These are phyloP conservation scores for Kazachstania taianensis DNA, from an alignment of 805 yeast species.

Conservation along the genomic window DNA sequence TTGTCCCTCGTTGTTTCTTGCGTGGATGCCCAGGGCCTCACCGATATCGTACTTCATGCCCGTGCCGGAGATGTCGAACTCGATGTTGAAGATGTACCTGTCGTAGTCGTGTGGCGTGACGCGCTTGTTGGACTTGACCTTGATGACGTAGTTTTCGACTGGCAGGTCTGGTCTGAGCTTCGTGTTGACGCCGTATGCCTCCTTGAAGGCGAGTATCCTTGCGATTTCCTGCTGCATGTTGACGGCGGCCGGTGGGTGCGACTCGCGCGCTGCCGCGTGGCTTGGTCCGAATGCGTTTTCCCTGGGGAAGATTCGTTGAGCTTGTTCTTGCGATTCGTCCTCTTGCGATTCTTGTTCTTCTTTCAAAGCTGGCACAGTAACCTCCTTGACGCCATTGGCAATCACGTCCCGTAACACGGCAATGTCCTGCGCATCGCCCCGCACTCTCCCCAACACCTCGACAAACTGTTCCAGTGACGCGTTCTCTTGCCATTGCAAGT, in stretches of 20 bases:
- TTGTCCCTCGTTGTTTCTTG: constrained; percentile 58
- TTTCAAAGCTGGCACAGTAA: not conserved
- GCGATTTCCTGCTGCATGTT: constrained; percentile 44
- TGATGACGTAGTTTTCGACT: constrained; percentile 71
- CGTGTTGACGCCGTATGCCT: constrained; percentile 53
- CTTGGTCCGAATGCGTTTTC: constrained; percentile 61
- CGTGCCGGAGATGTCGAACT: constrained; percentile 83
- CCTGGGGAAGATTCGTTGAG: constrained; percentile 42
- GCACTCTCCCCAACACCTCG: too few species aligned
- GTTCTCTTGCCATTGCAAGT: too few species aligned
- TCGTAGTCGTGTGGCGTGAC: constrained; percentile 84
- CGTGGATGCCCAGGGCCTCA: constrained; percentile 94
- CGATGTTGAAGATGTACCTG: constrained; percentile 93
- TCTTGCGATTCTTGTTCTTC: not conserved
- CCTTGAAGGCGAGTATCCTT: constrained; percentile 67
- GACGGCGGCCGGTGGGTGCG: constrained; percentile 23
- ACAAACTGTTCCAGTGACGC: too few species aligned
- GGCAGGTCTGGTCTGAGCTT: constrained; percentile 84
- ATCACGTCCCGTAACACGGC: not conserved
- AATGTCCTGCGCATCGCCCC: too few species aligned
- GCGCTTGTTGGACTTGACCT: constrained; percentile 84
- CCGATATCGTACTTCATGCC: constrained; percentile 89
- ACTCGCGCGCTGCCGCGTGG: constrained; percentile 37
- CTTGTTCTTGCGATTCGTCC: constrained; percentile 12
- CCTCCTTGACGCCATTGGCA: not conserved